These are phyloP conservation scores for Thymus mandschuricus DNA, from an alignment of 257 asterid genomes.

Conservation along the genomic window DNA sequence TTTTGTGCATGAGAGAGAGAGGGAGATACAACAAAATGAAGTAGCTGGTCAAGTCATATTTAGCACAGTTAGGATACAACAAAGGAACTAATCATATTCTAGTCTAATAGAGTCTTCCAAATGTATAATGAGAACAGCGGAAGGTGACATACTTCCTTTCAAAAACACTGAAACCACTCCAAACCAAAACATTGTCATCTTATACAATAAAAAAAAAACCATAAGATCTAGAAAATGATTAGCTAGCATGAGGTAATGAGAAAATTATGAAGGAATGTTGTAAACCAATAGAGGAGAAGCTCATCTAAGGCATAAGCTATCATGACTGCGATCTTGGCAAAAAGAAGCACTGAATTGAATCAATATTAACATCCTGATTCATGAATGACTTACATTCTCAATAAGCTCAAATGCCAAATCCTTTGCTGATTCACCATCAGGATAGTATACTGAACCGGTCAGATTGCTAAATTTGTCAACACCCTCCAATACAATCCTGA, in stretches of 20 bases:
- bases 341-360: neutral
- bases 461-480: constrained; percentile 91
- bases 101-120: neutral
- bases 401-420: constrained; percentile 91
- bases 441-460: constrained; percentile 84
- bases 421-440: constrained; percentile 89
- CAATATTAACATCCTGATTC: neutral
- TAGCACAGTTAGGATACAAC: neutral
- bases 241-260: neutral
- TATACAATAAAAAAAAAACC: neutral
- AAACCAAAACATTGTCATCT: neutral
- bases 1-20: neutral
- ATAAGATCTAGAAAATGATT: neutral
- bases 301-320: constrained; percentile 5
- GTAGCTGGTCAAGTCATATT: neutral
- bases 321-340: neutral
- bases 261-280: neutral
- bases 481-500: constrained; percentile 92
- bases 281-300: constrained; percentile 3
- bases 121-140: neutral
- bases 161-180: constrained; percentile 1
- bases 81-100: neutral
- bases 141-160: neutral
- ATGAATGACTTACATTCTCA: constrained; percentile 62
- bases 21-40: neutral